Percentiles rank a stretch among this genome's conserved stretches.
Conservation (phyloP, 169 alveolate genomes). For the Cryptosporidium felis region DNA sequence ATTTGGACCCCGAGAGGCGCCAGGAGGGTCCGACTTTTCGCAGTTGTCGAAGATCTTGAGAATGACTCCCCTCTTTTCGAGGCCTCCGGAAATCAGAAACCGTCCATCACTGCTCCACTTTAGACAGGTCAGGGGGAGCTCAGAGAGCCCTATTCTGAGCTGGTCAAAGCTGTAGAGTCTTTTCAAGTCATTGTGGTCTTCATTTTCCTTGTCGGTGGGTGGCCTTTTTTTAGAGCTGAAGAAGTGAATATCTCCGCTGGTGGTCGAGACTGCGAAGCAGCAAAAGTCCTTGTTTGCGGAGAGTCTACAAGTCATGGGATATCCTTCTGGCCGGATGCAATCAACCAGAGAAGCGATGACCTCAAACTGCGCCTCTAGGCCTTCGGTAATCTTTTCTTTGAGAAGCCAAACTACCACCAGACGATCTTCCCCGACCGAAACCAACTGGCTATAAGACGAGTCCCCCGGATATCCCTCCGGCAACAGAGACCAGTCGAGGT, state of each 20-base stretch:
- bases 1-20: too few species aligned
- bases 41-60: background rate
- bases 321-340: slow-evolving; percentile 18
- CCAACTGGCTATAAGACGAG: slow-evolving; percentile 23
- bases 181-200: background rate
- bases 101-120: slow-evolving; percentile 11
- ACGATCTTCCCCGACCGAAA: slow-evolving; percentile 60
- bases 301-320: slow-evolving; percentile 20
- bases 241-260: slow-evolving; percentile 38
- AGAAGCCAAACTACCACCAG: slow-evolving; percentile 41
- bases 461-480: background rate
- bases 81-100: slow-evolving; percentile 25
- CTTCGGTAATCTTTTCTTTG: slow-evolving; percentile 9
- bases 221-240: slow-evolving; percentile 1
- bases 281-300: slow-evolving; percentile 1
- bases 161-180: slow-evolving; percentile 14
- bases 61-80: slow-evolving; percentile 41
- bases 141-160: slow-evolving; percentile 41
- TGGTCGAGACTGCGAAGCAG: slow-evolving; percentile 34
- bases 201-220: background rate
- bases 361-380: too few species aligned
- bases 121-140: slow-evolving; percentile 37
- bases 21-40: background rate
- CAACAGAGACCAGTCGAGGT: slow-evolving; percentile 34
- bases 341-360: background rate